These are phyloP conservation scores for Yamadazyma sp. DNA, from an alignment of 1,139 yeast genomes.

Conservation along the genomic window DNA sequence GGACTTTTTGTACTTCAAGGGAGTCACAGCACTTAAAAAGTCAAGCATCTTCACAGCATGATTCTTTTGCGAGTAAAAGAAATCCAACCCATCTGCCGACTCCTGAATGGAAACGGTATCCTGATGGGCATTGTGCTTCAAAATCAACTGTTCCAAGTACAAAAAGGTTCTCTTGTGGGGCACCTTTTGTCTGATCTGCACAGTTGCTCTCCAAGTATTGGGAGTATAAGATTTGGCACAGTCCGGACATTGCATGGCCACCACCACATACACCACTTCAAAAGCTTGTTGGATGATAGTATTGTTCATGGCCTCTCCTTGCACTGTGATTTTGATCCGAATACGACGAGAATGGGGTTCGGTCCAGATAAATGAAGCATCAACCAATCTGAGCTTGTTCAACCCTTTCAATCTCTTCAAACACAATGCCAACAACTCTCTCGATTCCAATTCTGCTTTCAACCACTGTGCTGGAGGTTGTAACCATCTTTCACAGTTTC, in stretches of 20 bases:
- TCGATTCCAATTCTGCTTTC: slow-evolving; percentile 82
- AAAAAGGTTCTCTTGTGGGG: slow-evolving; percentile 95
- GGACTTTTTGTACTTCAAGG: slow-evolving; percentile 80
- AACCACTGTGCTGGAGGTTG: slow-evolving; percentile 97
- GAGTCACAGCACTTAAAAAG: slow-evolving; percentile 82
- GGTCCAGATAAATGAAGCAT: slow-evolving; percentile 97
- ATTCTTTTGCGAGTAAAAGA: slow-evolving; percentile 82
- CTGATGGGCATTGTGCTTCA: slow-evolving; percentile 90
- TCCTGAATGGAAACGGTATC: slow-evolving; percentile 94
- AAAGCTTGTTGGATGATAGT: slow-evolving; percentile 93
- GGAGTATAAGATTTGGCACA: slow-evolving; percentile 96
- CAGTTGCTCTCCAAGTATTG: slow-evolving; percentile 96
- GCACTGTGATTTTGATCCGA: slow-evolving; percentile 86
- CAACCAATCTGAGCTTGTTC: slow-evolving; percentile 82
- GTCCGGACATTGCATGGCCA: slow-evolving; percentile 98
- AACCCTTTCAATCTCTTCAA: slow-evolving; percentile 85
- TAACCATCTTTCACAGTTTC: slow-evolving; percentile 94
- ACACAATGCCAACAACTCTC: slow-evolving; percentile 90
- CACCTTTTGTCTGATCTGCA: slow-evolving; percentile 96
- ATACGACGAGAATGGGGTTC: slow-evolving; percentile 98
- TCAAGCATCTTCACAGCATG: slow-evolving; percentile 95
- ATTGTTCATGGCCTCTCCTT: slow-evolving; percentile 92
- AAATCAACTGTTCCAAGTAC: slow-evolving; percentile 89
- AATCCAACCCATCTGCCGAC: slow-evolving; percentile 91
- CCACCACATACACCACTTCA: slow-evolving; percentile 90